These are phyloP conservation scores for Scenedesmus sp. DNA, from an alignment of 163 green algal species.

Conservation along the genomic window DNA sequence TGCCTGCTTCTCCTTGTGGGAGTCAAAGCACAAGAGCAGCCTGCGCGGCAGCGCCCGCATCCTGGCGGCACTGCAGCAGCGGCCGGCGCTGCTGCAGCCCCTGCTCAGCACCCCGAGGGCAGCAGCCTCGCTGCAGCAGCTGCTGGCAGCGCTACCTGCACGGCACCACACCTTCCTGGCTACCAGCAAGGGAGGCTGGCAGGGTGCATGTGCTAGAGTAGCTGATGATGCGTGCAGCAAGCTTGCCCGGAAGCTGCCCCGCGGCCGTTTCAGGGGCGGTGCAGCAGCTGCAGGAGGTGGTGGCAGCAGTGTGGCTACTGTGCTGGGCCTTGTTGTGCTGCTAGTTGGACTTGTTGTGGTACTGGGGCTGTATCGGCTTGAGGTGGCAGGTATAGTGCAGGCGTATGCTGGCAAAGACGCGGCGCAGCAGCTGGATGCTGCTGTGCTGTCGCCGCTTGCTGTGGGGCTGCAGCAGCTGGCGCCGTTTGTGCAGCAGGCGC, in stretches of 20 bases:
- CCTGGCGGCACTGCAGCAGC: slow-evolving; percentile 49
- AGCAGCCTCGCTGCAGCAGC: slow-evolving; percentile 20
- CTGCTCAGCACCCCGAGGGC: slow-evolving; percentile 6
- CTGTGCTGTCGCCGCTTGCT: slow-evolving; percentile 36
- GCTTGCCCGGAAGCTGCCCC: neutral
- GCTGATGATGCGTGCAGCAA: slow-evolving; percentile 35
- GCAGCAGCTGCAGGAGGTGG: neutral
- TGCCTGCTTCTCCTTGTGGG: slow-evolving; percentile 51
- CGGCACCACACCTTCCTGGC: slow-evolving; percentile 29
- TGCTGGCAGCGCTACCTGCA: slow-evolving; percentile 45
- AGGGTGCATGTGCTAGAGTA: slow-evolving; percentile 30
- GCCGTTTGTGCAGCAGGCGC: slow-evolving; percentile 23
- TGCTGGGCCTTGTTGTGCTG: neutral
- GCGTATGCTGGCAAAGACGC: slow-evolving; percentile 32
- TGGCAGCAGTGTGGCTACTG: neutral
- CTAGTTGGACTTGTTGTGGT: neutral
- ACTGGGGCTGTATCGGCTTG: slow-evolving; percentile 26
- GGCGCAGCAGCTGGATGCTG: slow-evolving; percentile 40
- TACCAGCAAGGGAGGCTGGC: slow-evolving; percentile 53
- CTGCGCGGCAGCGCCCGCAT: slow-evolving; percentile 59
- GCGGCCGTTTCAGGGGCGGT: neutral
- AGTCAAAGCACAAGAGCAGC: slow-evolving; percentile 62
- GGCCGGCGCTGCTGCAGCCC: slow-evolving; percentile 41
- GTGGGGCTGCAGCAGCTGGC: neutral
- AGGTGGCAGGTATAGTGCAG: slow-evolving; percentile 38